phyloP scores from a whole-genome alignment of 1,284 basidiomycete genomes.

The Leccinum cinnamomeum region DNA sequence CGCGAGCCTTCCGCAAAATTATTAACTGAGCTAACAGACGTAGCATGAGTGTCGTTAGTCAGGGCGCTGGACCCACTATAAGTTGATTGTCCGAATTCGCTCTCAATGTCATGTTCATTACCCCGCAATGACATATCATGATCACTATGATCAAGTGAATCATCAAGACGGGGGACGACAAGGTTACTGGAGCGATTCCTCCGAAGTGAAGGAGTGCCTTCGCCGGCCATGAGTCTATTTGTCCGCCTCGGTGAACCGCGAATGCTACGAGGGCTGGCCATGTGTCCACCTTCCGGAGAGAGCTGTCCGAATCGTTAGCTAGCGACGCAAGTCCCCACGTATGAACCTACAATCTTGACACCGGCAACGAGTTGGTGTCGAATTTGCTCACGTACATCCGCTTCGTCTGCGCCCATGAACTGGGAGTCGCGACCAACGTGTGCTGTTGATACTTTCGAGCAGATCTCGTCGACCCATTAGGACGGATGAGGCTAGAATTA shows the following conservation, averaged over 20 bases:
- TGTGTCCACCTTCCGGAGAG: conserved; percentile 51
- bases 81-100: conserved; percentile 55
- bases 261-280: conserved; percentile 64
- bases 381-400: conserved; percentile 81
- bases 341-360: conserved; percentile 58
- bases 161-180: conserved; percentile 45
- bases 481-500: conserved; percentile 35
- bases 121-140: conserved; percentile 38
- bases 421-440: conserved; percentile 68
- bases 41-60: conserved; percentile 52
- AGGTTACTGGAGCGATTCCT: conserved; percentile 44
- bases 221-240: conserved; percentile 37
- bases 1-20: conserved; percentile 37
- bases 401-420: conserved; percentile 90
- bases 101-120: conserved; percentile 54
- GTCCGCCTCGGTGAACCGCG: conserved; percentile 62
- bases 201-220: conserved; percentile 38
- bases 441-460: conserved; percentile 41
- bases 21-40: conserved; percentile 53
- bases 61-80: conserved; percentile 44
- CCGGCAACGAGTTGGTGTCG: conserved; percentile 79
- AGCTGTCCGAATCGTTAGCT: conserved; percentile 38
- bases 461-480: conserved; percentile 32
- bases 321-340: conserved; percentile 2
- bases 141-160: conserved; percentile 42